Evolutionary conservation across 2,329 filamentous ascomycete species (phyloP).

Genomic region (Cercospora citrullina): DNA sequence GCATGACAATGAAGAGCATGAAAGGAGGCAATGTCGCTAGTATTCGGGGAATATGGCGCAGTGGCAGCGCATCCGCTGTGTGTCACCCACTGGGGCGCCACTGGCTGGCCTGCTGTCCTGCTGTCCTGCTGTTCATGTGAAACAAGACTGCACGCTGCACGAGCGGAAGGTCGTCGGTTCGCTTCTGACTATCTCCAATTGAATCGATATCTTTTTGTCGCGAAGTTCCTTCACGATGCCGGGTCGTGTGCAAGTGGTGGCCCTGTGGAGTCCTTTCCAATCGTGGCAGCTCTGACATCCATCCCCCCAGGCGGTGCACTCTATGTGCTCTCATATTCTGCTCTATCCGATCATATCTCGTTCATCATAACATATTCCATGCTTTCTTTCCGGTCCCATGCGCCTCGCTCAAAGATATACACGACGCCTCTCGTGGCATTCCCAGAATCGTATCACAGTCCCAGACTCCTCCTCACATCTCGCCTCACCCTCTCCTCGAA

Average conservation of each 20-base stretch:
- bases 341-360: not conserved
- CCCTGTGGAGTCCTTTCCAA: not conserved
- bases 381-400: not conserved
- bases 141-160: not conserved
- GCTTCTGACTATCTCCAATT: not conserved
- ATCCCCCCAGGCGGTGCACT: not conserved
- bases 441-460: constrained; percentile 55
- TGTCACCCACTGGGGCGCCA: not conserved
- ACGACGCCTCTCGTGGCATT: not conserved
- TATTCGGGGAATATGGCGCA: constrained; percentile 1
- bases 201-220: not conserved
- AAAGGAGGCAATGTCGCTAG: not conserved
- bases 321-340: not conserved
- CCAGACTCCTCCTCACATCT: constrained; percentile 76
- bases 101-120: constrained; percentile 1
- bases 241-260: not conserved
- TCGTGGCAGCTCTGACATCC: not conserved
- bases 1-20: no score
- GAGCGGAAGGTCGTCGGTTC: constrained; percentile 8
- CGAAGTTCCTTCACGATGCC: no score
- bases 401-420: constrained; percentile 8
- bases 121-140: not conserved
- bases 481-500: constrained; percentile 86
- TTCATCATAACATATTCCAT: not conserved
- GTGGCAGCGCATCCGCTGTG: constrained; percentile 2